Evolutionary conservation across 257 asterid genomes (phyloP).

Genomic region (Voacanga thouarsii): DNA sequence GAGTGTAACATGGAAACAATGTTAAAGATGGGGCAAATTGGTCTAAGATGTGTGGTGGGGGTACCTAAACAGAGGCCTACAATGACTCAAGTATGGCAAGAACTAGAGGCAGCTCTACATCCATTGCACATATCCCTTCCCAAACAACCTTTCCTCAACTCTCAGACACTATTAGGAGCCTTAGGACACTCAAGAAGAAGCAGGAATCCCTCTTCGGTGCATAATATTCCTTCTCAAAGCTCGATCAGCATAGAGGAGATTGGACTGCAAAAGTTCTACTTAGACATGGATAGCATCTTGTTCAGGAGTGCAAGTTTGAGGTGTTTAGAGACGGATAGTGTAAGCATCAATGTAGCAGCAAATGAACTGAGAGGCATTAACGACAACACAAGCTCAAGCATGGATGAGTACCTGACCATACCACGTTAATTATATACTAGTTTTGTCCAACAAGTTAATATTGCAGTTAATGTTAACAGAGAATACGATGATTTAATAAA

Average conservation of each 20-base stretch:
- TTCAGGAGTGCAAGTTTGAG: constrained; percentile 55
- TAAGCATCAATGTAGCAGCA: constrained; percentile 20
- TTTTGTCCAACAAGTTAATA: too few species aligned
- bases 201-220: not conserved
- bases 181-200: constrained; percentile 3
- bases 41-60: constrained; percentile 53
- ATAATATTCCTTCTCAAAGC: constrained; percentile 32
- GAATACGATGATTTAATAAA: too few species aligned
- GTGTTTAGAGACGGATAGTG: constrained; percentile 40
- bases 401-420: constrained; percentile 17
- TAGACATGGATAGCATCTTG: constrained; percentile 39
- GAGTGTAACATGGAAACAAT: constrained; percentile 60
- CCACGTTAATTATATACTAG: not conserved
- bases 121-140: constrained; percentile 3
- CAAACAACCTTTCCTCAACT: constrained; percentile 8
- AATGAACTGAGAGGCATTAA: constrained; percentile 14
- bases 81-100: constrained; percentile 62
- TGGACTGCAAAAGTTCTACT: constrained; percentile 56
- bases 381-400: constrained; percentile 28
- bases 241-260: constrained; percentile 51
- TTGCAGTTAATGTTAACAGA: not conserved
- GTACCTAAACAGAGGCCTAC: constrained; percentile 72
- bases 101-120: constrained; percentile 48
- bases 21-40: constrained; percentile 64
- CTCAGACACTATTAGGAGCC: constrained; percentile 1